These are phyloP conservation scores for Hydnomerulius pinastri DNA, from an alignment of 768 basidiomycete genomes.

Conservation along the genomic window DNA sequence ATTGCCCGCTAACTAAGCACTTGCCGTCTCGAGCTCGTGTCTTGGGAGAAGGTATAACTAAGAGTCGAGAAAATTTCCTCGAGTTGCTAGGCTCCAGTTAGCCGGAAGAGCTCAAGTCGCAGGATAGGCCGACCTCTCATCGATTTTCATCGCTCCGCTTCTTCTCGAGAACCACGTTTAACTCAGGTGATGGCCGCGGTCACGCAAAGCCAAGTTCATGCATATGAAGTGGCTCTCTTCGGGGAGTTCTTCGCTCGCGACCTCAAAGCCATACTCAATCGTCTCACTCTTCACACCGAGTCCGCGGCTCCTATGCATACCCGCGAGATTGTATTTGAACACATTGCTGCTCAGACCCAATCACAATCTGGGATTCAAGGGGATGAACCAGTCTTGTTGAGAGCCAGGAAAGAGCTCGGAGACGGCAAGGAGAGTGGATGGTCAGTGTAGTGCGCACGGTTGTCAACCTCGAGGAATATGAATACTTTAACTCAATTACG, in stretches of 20 bases:
- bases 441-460: constrained; percentile 50
- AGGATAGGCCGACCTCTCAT: too few species aligned
- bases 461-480: too few species aligned
- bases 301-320: constrained; percentile 73
- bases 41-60: too few species aligned
- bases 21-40: too few species aligned
- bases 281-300: constrained; percentile 81
- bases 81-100: too few species aligned
- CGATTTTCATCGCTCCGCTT: neutral
- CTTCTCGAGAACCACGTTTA: neutral
- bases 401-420: constrained; percentile 76
- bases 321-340: constrained; percentile 82
- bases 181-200: constrained; percentile 19
- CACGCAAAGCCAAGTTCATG: constrained; percentile 43
- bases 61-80: too few species aligned
- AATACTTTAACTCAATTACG: too few species aligned
- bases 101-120: too few species aligned
- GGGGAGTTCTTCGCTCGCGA: constrained; percentile 81
- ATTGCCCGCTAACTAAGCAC: too few species aligned
- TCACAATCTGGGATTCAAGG: constrained; percentile 49
- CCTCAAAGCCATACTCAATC: constrained; percentile 74
- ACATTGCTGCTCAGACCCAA: constrained; percentile 64
- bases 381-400: constrained; percentile 65
- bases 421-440: constrained; percentile 56
- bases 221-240: constrained; percentile 81